Base-by-base conservation (phyloP, 257 asterid genomes). In the Capsicum chinense region DNA sequence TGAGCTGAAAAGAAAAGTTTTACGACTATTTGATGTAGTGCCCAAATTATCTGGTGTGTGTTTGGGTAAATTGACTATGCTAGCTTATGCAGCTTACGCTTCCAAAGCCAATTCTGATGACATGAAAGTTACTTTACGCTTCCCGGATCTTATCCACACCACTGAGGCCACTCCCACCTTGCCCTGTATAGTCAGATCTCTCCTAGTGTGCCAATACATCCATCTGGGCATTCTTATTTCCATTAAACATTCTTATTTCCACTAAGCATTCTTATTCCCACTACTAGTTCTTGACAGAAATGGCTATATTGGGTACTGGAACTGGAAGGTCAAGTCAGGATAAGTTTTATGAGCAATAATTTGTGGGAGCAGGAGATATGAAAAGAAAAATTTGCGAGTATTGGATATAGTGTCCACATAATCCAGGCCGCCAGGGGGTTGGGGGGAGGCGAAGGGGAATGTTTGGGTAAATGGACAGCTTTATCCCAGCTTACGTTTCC, bases 321-420 rank as follows among this genome's bases (percentile, higher is more conserved):
- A 70, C 56, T 5, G 16, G 54, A 70, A 42, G 9, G 35, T 19
- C 56, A 42, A 6, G 79, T n/a, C 56, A 42, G 14, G 79, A 70
- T 16, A 70, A 2, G 26, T 70, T 70, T 70, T 70, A 17, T 70
- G 56, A 70, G 79, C 79, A 69, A 39, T 69, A 33, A 37, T 69
- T 69, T 47, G 8, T 70, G 79, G 35, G 79, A 44, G 17, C 9
- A 66, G 3, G 48, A 12, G 79, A 70, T 37, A 57, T 11, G 57
- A 71, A 70, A 70, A 70, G 33, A 44, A 44, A 66, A 6, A 11
- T 66, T 66, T 35, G n/a, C 5, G 79, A 44, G 57, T 70, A 44
- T 70, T 42, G 1, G 2, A 44, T 70, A 44, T 44, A 16, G 79
- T 17, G 57, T 5, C 19, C 57, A 71, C 17, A 71, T 44, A 71